Percentiles rank a stretch among this genome's conserved stretches.
Evolutionary conservation across 2,329 filamentous ascomycete species (phyloP).

Genomic region (Corniculantispora saksenae): DNA sequence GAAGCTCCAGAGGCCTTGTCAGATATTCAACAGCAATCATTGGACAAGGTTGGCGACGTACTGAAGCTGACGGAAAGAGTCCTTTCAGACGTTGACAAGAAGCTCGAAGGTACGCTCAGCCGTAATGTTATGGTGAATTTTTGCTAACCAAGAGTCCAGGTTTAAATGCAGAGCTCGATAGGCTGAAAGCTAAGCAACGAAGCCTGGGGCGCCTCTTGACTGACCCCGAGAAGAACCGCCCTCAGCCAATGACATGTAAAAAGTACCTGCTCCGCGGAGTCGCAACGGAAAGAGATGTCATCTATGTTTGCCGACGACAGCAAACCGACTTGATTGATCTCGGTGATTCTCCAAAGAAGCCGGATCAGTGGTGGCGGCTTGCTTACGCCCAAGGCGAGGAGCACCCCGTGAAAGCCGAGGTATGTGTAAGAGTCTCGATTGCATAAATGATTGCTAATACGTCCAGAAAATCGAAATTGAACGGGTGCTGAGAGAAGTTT

Average conservation of each 20-base stretch:
- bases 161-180: slow-evolving; percentile 33
- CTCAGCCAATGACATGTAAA: slow-evolving; percentile 42
- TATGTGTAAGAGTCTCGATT: slow-evolving; percentile 29
- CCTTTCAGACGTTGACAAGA: slow-evolving; percentile 36
- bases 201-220: slow-evolving; percentile 43
- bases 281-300: slow-evolving; percentile 45
- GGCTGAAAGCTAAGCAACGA: slow-evolving; percentile 37
- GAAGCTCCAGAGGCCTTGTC: slow-evolving; percentile 39
- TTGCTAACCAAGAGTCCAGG: slow-evolving; percentile 30
- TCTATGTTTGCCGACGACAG: slow-evolving; percentile 51
- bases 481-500: slow-evolving; percentile 47
- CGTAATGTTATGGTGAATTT: background rate
- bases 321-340: slow-evolving; percentile 45
- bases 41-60: slow-evolving; percentile 35
- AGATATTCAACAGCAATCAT: slow-evolving; percentile 33
- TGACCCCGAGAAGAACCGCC: slow-evolving; percentile 39
- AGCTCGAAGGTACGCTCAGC: slow-evolving; percentile 37
- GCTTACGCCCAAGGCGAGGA: slow-evolving; percentile 39
- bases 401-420: slow-evolving; percentile 51
- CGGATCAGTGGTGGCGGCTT: slow-evolving; percentile 60
- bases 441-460: background rate
- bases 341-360: slow-evolving; percentile 32
- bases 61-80: slow-evolving; percentile 35
- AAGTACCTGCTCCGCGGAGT: slow-evolving; percentile 55
- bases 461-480: slow-evolving; percentile 49